A percentile compares a stretch with the other conserved stretches of the same genome.
phyloP scores from a whole-genome alignment of 1,284 basidiomycete genomes.

The Malassezia pachydermatis region DNA sequence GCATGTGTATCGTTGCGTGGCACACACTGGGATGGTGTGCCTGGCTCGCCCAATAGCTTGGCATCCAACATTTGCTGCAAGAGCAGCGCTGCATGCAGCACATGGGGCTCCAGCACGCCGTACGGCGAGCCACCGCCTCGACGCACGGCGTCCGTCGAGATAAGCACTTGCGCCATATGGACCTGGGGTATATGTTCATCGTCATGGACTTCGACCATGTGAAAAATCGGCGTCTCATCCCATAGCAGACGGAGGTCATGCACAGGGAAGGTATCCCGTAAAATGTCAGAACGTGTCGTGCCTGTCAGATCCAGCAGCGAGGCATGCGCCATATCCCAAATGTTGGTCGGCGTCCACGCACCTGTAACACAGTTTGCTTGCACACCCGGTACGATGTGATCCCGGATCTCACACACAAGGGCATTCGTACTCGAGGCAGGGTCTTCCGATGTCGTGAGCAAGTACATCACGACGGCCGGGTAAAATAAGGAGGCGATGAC shows the following conservation, averaged over 20 bases:
- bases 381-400: neutral
- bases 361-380: constrained; percentile 4
- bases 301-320: constrained; percentile 14
- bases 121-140: constrained; percentile 30
- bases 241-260: constrained; percentile 43
- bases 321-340: constrained; percentile 11
- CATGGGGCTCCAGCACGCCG: constrained; percentile 33
- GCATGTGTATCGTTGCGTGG: neutral
- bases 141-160: constrained; percentile 42
- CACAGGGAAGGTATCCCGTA: constrained; percentile 13
- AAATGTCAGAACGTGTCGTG: neutral
- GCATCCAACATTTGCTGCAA: constrained; percentile 30
- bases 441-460: constrained; percentile 20
- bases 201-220: constrained; percentile 9
- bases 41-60: constrained; percentile 1
- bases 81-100: constrained; percentile 31
- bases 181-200: constrained; percentile 10
- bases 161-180: constrained; percentile 39
- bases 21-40: neutral
- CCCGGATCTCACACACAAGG: constrained; percentile 9
- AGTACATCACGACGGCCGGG: constrained; percentile 45
- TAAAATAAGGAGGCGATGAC: constrained; percentile 90
- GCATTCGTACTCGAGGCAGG: neutral
- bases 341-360: constrained; percentile 10
- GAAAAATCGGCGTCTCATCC: constrained; percentile 32